phyloP scores from a whole-genome alignment of 495 filamentous ascomycete species.

The Penicillium lagena region DNA sequence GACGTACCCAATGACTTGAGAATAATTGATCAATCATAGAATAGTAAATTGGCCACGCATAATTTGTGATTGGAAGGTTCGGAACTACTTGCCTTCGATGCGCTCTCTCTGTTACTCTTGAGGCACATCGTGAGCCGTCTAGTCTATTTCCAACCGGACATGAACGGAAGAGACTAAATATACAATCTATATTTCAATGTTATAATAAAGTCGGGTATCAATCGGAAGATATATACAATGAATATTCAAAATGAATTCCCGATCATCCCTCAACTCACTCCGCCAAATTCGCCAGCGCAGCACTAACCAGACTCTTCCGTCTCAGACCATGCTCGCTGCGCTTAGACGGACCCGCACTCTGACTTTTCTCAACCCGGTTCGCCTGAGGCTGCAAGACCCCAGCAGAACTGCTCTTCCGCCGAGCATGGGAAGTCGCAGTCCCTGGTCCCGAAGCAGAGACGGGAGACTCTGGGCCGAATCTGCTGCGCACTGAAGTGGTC shows the following conservation, averaged over 20 bases:
- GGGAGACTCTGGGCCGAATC: constrained; percentile 13
- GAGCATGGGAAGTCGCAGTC: neutral
- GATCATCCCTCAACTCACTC: constrained; percentile 15
- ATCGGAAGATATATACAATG: constrained; percentile 13
- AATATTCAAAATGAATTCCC: constrained; percentile 1
- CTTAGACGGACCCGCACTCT: constrained; percentile 26
- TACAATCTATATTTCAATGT: neutral
- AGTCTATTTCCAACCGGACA: too few relatives aligned
- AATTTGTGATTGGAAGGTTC: too few relatives aligned
- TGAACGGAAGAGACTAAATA: too few relatives aligned
- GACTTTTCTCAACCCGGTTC: constrained; percentile 35
- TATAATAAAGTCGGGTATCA: constrained; percentile 12
- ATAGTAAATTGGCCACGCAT: too few relatives aligned
- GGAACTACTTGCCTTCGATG: too few relatives aligned
- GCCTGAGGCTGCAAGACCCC: constrained; percentile 9
- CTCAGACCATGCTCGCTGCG: constrained; percentile 35
- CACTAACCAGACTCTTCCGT: constrained; percentile 41
- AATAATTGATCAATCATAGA: too few relatives aligned
- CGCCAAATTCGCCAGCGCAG: constrained; percentile 35
- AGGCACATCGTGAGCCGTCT: too few relatives aligned
- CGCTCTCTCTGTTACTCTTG: too few relatives aligned
- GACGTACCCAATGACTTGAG: too few relatives aligned
- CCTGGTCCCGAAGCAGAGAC: too few relatives aligned
- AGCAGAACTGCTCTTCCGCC: constrained; percentile 26
- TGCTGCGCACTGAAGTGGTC: constrained; percentile 18